phyloP scores from a whole-genome alignment of 768 basidiomycete genomes.

The Suillus paluster region DNA sequence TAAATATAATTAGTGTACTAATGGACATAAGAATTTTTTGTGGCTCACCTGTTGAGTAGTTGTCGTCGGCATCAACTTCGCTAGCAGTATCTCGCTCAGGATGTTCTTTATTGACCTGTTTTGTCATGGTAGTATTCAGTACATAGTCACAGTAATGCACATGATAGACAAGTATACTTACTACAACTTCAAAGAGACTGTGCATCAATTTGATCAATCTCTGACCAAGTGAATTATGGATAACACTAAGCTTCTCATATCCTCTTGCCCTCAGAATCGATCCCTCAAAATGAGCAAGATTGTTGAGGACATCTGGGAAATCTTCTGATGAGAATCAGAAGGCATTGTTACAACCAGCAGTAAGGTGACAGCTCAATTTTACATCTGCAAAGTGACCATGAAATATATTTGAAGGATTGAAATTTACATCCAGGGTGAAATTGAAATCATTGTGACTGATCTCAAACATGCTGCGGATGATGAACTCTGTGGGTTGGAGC shows the following conservation, averaged over 20 bases:
- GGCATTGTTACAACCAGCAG: background rate
- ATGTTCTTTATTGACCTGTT: background rate
- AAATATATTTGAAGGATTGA: conserved; percentile 7
- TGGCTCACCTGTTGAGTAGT: background rate
- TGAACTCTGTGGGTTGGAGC: background rate
- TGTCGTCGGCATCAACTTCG: background rate
- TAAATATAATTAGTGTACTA: background rate
- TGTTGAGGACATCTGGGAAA: background rate
- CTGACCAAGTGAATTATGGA: background rate
- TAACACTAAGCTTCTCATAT: background rate
- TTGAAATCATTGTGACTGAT: conserved; percentile 8
- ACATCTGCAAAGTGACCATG: background rate
- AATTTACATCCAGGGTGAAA: conserved; percentile 3
- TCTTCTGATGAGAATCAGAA: conserved; percentile 3
- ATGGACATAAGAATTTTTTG: background rate
- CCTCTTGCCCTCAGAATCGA: background rate
- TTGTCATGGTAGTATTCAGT: background rate
- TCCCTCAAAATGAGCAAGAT: conserved; percentile 4
- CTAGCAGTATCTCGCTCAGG: background rate
- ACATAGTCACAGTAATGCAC: too few relatives aligned
- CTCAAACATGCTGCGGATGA: conserved; percentile 2
- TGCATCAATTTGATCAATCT: conserved; percentile 4
- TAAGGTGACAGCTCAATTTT: conserved; percentile 6
- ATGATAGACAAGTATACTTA: background rate
- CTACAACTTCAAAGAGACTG: background rate